Conservation (phyloP, 768 basidiomycete genomes). For the Xerocomus brunneocitrinus region DNA sequence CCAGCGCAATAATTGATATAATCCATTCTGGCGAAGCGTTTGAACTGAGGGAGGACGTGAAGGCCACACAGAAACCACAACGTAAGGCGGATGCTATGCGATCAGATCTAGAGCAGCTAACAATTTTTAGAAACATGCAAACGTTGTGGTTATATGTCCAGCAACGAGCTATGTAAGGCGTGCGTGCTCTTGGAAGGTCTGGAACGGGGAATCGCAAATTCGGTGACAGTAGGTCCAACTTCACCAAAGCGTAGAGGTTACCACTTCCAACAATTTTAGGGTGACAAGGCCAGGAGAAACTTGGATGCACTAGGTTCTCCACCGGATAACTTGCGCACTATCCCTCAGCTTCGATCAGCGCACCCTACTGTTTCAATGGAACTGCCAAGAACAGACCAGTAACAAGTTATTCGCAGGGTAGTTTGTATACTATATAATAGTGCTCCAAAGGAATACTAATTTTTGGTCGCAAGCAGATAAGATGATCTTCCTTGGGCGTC, state of each 20-base stretch:
- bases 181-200: constrained; percentile 88
- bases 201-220: constrained; percentile 71
- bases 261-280: constrained; percentile 38
- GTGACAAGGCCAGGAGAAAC: constrained; percentile 62
- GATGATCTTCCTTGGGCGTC: constrained; percentile 27
- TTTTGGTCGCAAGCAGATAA: constrained; percentile 11
- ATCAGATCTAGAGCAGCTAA: background rate
- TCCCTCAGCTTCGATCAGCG: constrained; percentile 60
- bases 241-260: background rate
- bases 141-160: constrained; percentile 93
- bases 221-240: constrained; percentile 50
- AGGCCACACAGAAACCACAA: constrained; percentile 75
- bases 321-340: constrained; percentile 69
- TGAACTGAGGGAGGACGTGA: constrained; percentile 81
- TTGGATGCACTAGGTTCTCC: constrained; percentile 54
- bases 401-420: background rate
- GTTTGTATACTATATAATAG: background rate
- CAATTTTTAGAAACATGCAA: constrained; percentile 70
- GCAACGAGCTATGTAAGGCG: constrained; percentile 94
- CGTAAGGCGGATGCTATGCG: constrained; percentile 48
- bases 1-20: constrained; percentile 95
- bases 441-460: background rate
- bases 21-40: constrained; percentile 95
- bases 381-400: constrained; percentile 18
- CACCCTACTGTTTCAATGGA: constrained; percentile 42